These are phyloP conservation scores for Ascocoryne sarcoides DNA, from an alignment of 2,329 filamentous ascomycete species.

Conservation along the genomic window DNA sequence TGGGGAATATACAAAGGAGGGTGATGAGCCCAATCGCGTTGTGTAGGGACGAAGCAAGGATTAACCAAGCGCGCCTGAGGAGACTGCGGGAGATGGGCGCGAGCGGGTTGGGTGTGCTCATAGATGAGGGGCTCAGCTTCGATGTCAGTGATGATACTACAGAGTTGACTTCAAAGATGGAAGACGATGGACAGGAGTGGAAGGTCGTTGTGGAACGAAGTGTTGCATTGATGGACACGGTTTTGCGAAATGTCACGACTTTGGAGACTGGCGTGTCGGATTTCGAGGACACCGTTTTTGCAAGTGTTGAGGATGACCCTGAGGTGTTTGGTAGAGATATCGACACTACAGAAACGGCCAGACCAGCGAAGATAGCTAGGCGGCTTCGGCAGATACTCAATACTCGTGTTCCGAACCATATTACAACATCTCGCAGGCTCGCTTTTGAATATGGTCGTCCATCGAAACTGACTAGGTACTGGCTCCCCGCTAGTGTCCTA, in stretches of 20 bases:
- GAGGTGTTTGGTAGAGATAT: constrained; percentile 45
- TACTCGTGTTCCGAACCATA: constrained; percentile 59
- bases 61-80: constrained; percentile 63
- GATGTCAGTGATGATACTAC: constrained; percentile 49
- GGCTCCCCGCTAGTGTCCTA: constrained; percentile 66
- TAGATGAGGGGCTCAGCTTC: constrained; percentile 75
- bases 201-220: constrained; percentile 72
- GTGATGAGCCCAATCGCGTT: constrained; percentile 73
- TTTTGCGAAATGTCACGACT: constrained; percentile 62
- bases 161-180: constrained; percentile 36
- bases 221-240: constrained; percentile 76
- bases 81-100: constrained; percentile 72
- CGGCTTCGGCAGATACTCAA: constrained; percentile 63
- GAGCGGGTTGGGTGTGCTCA: constrained; percentile 75
- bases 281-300: constrained; percentile 58
- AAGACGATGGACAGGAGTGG: constrained; percentile 42
- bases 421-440: constrained; percentile 43
- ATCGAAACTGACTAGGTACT: constrained; percentile 69
- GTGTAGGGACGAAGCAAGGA: constrained; percentile 63
- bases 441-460: constrained; percentile 66
- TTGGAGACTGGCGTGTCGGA: constrained; percentile 53
- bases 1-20: constrained; percentile 60
- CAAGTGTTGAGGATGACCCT: constrained; percentile 51
- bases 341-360: constrained; percentile 24
- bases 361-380: constrained; percentile 51